These are phyloP conservation scores for Backusella morwellensis DNA, from an alignment of 192 early-diverging fungal species.

Conservation along the genomic window DNA sequence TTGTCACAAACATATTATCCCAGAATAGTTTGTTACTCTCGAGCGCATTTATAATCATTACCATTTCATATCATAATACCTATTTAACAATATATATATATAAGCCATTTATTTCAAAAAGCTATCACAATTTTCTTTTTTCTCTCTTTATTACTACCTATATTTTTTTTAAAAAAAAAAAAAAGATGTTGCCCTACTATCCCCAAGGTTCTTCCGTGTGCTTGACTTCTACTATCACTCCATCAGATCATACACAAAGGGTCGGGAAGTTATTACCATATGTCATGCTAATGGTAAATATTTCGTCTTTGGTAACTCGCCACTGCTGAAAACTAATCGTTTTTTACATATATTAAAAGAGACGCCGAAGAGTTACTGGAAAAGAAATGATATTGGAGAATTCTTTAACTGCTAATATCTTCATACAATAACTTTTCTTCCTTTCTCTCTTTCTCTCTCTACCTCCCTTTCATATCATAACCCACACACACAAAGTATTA, in stretches of 20 bases:
- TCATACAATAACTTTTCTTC: background rate
- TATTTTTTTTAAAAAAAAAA: background rate
- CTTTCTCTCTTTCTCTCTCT: background rate
- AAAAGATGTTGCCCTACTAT: background rate
- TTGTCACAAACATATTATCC: background rate
- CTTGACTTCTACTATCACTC: slow-evolving; percentile 1
- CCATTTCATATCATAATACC: background rate
- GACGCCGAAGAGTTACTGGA: background rate
- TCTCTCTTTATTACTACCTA: background rate
- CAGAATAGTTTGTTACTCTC: background rate
- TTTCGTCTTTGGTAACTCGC: background rate
- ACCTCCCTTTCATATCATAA: background rate
- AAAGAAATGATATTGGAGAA: background rate
- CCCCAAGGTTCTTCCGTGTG: background rate
- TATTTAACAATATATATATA: background rate
- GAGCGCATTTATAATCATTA: background rate
- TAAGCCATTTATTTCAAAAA: background rate
- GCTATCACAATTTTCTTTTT: background rate
- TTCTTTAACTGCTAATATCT: background rate
- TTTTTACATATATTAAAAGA: background rate
- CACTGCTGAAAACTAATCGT: background rate
- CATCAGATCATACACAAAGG: background rate
- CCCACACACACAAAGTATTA: background rate
- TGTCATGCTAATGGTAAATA: background rate
- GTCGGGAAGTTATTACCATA: background rate